Evolutionary conservation across 306 rosid genomes (phyloP), one percentile per base, ranked within the genome.

Genomic region (Arachis stenosperma): DNA sequence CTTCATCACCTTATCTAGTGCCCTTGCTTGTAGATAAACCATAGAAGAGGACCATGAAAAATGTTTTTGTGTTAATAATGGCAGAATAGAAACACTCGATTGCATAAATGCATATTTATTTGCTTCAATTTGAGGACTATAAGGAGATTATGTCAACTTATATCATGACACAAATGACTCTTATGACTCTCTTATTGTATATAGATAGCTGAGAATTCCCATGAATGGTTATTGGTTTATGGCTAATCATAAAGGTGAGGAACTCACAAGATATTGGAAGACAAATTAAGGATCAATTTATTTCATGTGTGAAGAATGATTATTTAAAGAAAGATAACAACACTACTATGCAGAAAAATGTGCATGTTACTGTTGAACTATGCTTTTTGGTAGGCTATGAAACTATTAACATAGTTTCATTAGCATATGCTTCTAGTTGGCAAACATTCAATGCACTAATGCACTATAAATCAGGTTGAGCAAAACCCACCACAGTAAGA

Each of bases 361-460:
- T 27, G 39, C 17, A 44, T 44, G 55, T 22, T 5, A 17, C 5
- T 22, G 17, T 3, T 22, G 22, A 22, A 14, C 41, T 46, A 15
- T 65, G 54, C 10, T 29, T 55, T 70, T 22, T 56, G 55, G 73
- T 57, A 17, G 55, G 65, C 43, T 52, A 46, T 6, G 36, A 55
- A 55, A 40, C 41, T 17, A 69, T 17, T 67, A 6, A 17, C 17
- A 15, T 37, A 52, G 40, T 29, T 69, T 53, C 52, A 68, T 52
- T 29, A 68, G 50, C 9, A 14, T 17, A 17, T 10, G 62, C 7
- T 7, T 42, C 10, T 11, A 13, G 60, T 41, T 63, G 71, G 44
- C 56, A 73, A 74, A 74, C 64, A 64, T 74, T 29, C 71, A 75
- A 44, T 65, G 79, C 29, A 75, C 56, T 56, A 9, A 65, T 57